These are phyloP conservation scores for Dysphania ambrosioides DNA, from an alignment of 148 eudicot genomes.

Conservation along the genomic window DNA sequence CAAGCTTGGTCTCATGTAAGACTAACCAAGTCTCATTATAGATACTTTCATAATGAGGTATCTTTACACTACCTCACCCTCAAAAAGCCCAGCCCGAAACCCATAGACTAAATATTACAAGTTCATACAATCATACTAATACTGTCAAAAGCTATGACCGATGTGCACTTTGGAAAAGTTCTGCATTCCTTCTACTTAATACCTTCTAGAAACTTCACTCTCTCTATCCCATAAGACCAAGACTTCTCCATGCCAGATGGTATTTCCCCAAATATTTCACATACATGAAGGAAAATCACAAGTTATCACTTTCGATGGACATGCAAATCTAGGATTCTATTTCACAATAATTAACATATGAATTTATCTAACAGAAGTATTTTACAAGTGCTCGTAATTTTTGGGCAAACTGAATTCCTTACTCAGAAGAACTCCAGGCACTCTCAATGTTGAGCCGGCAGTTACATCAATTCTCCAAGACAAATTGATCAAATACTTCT, in stretches of 20 bases:
- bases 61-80: no score
- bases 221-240: neutral
- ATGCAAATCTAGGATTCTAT: neutral
- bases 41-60: no score
- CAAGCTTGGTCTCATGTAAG: no score
- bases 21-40: no score
- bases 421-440: neutral
- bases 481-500: neutral
- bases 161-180: no score
- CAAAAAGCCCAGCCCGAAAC: no score
- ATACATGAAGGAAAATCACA: slow-evolving; percentile 13
- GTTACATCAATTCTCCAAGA: neutral
- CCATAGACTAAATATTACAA: no score
- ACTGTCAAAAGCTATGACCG: no score
- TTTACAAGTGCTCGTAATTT: neutral
- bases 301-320: neutral
- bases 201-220: no score
- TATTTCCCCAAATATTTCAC: neutral
- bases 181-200: no score
- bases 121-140: no score
- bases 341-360: slow-evolving; percentile 19
- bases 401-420: neutral
- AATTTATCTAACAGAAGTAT: neutral
- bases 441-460: neutral
- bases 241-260: neutral